Base-by-base conservation (phyloP, 805 yeast species). In the Naumovozyma dairenensis region DNA sequence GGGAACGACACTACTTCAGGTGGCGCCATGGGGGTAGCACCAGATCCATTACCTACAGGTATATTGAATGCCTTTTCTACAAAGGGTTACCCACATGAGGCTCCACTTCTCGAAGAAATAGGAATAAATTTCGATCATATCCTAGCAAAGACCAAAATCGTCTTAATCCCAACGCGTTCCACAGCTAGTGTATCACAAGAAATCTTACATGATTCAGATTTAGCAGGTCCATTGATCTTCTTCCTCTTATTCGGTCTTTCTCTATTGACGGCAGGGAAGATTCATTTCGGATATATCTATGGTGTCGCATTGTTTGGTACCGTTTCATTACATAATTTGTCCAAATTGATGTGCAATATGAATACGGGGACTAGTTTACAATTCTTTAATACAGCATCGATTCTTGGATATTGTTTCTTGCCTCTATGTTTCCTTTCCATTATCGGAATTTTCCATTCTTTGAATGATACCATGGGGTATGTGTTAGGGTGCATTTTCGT, bases 291-390 rank as follows among this genome's bases (percentile, higher is more conserved):
- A 2, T 92, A 92, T 57, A 82, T 92, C 32, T 92, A 92, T 52
- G 97, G 98, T 25, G 94, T 92, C 27, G 97, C 96, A 0, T 61
- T 92, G 28, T 77, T 89, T 46, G 98, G 98, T 13, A 80, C 94
- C 2, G 54, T 84, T 12, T 76, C 94, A 21, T 71, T 86, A 44
- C 96, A 87, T 59, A 72, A 73, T 46, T 65, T 92, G 38, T 80
- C 93, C 57, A 86, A 81, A 55, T 66, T 85, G 41, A 92, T 92
- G 98, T 77, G 94, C 36, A 34, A 69, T 12, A 29, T 40, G 10
- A 30, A 37, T 12, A n/a, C n/a, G n/a, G 32, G 33, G 39, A 54
- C 35, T 42, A 55, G 60, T 31, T 60, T 72, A 35, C 71, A 64
- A 33, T 65, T 69, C 44, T 55, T 65, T 26, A 72, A 89, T 44